Evolutionary conservation across 1,284 basidiomycete genomes (phyloP), one percentile per base, ranked within the genome.

Genomic region (Malassezia furfur): DNA sequence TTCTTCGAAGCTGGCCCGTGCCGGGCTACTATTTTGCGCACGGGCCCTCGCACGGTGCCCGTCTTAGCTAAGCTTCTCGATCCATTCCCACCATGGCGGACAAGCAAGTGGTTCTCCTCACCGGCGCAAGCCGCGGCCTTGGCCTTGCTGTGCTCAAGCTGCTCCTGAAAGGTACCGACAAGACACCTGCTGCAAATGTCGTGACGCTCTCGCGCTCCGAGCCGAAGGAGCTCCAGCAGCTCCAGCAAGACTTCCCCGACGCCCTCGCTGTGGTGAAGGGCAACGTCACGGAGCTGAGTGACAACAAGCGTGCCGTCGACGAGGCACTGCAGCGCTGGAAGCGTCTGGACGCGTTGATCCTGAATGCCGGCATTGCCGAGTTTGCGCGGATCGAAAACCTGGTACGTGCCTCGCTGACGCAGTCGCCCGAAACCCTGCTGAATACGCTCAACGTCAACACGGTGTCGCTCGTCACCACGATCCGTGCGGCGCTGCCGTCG

Each of bases 361-460:
- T 91, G 57, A 90, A 88, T 62, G 88, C 88, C 8, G 89, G 81
- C 10, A 80, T 81, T 0, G 43, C 25, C 15, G 43, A 45, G 74
- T 89, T 35, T 36, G 4, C n/a, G 21, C 34, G 80, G 79, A 39
- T 50, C 58, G 48, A 41, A 37, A 19, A 46, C 57, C 10, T 52
- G 48, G 3, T 43, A 55, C 14, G 46, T 57, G 14, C 25, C 12
- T 14, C 9, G 9, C 43, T 38, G 11, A 28, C 31, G 78, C 48
- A 76, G 72, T n/a, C 87, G 82, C 85, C 84, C 79, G 66, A 75
- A 10, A 80, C 6, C 0, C 67, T 73, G 35, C 52, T 63, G 1
- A 25, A 74, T 82, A 67, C 86, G 85, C 75, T 80, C 50, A 85
- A 90, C 64, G 77, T 88, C 76, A 91, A 91, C 74, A 85, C 90